These are phyloP conservation scores for Saccharomycopsis crataegensis DNA, from an alignment of 1,139 yeast genomes.

Conservation along the genomic window DNA sequence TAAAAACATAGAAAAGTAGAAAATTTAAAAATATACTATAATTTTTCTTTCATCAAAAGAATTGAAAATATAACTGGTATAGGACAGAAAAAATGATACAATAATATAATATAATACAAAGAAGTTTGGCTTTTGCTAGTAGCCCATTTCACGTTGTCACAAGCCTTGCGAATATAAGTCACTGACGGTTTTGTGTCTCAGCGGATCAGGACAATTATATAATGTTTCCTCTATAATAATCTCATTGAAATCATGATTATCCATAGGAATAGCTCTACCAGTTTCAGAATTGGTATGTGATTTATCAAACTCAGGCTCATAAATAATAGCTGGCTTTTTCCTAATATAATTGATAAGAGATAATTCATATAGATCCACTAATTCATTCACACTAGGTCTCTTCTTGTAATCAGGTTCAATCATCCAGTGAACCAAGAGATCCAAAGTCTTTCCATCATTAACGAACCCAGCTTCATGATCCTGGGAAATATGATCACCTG, in stretches of 20 bases:
- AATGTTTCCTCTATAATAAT: conserved; percentile 5
- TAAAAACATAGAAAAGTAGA: no score
- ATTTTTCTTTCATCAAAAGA: no score
- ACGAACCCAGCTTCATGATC: conserved; percentile 40
- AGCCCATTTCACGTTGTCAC: no score
- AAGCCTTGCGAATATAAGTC: background rate
- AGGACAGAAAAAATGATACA: no score
- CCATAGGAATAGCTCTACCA: conserved; percentile 3
- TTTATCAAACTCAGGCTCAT: conserved; percentile 36
- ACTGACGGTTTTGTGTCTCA: background rate
- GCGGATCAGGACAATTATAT: background rate
- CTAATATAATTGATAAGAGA: conserved; percentile 71
- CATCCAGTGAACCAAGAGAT: conserved; percentile 80
- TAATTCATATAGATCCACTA: conserved; percentile 66
- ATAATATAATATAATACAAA: no score
- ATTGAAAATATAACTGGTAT: no score
- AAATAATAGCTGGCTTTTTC: conserved; percentile 90
- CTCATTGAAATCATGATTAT: conserved; percentile 9
- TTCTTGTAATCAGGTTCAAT: conserved; percentile 76
- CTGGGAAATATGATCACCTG: conserved; percentile 5
- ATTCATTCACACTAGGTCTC: conserved; percentile 69
- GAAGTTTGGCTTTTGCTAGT: no score
- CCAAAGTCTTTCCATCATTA: conserved; percentile 69
- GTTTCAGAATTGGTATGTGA: conserved; percentile 66
- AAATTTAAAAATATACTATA: no score